Evolutionary conservation across 306 rosid genomes (phyloP).

Genomic region (Gastrolobium villosum): DNA sequence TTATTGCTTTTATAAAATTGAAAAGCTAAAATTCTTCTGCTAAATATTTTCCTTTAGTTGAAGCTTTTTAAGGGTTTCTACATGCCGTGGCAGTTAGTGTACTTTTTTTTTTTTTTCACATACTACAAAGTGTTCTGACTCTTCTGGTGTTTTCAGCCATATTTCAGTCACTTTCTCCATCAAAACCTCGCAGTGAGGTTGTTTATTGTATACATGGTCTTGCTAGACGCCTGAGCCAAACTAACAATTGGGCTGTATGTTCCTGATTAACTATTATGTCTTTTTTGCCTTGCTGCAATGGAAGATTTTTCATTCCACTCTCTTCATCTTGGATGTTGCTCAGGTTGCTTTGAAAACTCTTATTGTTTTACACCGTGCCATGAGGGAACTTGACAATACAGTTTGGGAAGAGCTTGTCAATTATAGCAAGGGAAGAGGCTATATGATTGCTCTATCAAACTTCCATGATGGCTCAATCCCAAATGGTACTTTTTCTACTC

Average conservation of each 20-base stretch:
- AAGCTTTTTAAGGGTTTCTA: not conserved
- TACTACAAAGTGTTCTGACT: not conserved
- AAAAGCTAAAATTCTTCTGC: not conserved
- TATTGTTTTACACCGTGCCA: constrained; percentile 81
- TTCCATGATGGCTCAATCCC: constrained; percentile 72
- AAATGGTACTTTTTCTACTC: constrained; percentile 58
- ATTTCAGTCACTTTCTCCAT: constrained; percentile 78
- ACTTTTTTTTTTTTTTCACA: not conserved
- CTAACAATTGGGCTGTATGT: constrained; percentile 87
- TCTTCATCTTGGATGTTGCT: constrained; percentile 26
- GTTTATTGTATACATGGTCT: constrained; percentile 79
- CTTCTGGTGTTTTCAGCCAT: constrained; percentile 70
- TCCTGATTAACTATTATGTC: not conserved
- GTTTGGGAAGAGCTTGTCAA: constrained; percentile 76
- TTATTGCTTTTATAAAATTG: not conserved
- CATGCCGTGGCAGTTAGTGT: not conserved
- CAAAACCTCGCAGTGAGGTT: constrained; percentile 83
- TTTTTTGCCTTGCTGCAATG: not conserved
- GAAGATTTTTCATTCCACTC: not conserved
- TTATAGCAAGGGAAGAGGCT: constrained; percentile 63
- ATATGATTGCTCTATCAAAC: constrained; percentile 73
- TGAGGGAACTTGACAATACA: constrained; percentile 90
- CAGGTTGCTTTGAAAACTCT: constrained; percentile 87
- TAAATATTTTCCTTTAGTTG: not conserved
- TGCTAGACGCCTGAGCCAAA: constrained; percentile 66